phyloP scores from a whole-genome alignment of 148 eudicot genomes.

The Hydrangea macrophylla region DNA sequence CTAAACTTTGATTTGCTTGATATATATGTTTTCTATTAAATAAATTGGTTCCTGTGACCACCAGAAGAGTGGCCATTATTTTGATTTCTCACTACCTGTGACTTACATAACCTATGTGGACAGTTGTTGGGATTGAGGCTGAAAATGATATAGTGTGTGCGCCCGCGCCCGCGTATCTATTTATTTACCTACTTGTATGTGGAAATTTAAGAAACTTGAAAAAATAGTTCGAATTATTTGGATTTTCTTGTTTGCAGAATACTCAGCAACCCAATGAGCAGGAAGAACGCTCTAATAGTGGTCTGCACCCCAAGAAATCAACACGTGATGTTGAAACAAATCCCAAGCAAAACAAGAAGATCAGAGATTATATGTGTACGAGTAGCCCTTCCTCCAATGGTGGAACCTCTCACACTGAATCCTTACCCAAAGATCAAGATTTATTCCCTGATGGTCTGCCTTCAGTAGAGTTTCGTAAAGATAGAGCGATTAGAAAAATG shows the following conservation, averaged over 20 bases:
- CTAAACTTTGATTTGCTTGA: not conserved
- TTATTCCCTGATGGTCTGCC: not conserved
- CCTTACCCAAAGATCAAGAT: slow-evolving; percentile 16
- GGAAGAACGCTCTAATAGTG: slow-evolving; percentile 11
- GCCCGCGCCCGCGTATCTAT: too few relatives aligned
- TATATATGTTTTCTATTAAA: not conserved
- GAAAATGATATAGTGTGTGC: not conserved
- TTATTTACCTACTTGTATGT: not conserved
- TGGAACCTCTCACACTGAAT: slow-evolving; percentile 1
- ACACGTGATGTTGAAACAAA: slow-evolving; percentile 17
- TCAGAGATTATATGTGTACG: slow-evolving; percentile 15
- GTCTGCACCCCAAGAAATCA: slow-evolving; percentile 33
- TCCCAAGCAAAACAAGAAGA: slow-evolving; percentile 21
- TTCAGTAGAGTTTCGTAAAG: slow-evolving; percentile 19
- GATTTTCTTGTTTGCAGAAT: slow-evolving; percentile 31
- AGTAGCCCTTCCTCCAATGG: slow-evolving; percentile 20
- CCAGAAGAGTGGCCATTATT: not conserved
- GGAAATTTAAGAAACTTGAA: not conserved
- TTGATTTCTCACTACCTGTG: not conserved
- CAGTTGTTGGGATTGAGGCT: not conserved
- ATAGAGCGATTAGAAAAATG: slow-evolving; percentile 40
- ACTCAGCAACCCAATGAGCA: slow-evolving; percentile 23
- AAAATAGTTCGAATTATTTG: not conserved
- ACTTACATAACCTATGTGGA: not conserved
- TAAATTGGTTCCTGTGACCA: not conserved